phyloP scores from a whole-genome alignment of 331 rosid species.

The Prunus yedoensis region DNA sequence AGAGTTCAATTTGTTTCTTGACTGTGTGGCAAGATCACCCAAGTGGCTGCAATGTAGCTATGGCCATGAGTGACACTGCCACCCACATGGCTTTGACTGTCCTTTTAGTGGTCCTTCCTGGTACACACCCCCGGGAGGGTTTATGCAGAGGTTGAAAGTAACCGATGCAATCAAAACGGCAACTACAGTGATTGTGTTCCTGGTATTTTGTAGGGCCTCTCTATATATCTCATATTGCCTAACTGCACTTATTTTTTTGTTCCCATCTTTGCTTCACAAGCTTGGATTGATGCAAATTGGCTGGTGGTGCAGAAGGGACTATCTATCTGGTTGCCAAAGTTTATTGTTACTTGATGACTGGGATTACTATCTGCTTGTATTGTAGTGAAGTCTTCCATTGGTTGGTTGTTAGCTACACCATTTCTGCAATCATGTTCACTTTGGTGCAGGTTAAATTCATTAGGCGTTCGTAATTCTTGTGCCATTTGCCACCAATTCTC shows the following conservation, averaged over 20 bases:
- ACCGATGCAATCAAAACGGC: conserved; percentile 45
- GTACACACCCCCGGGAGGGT: conserved; percentile 46
- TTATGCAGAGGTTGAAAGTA: conserved; percentile 38
- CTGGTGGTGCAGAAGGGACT: neutral
- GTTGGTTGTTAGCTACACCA: neutral
- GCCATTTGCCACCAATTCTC: conserved; percentile 29
- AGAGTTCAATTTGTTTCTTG: conserved; percentile 39
- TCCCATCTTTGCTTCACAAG: conserved; percentile 16
- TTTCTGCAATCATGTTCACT: neutral
- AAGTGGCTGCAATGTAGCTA: conserved; percentile 57
- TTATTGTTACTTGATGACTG: neutral
- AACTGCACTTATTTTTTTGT: conserved; percentile 13
- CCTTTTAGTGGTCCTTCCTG: conserved; percentile 32
- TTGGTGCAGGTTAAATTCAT: neutral
- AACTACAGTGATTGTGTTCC: conserved; percentile 59
- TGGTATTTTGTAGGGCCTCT: conserved; percentile 67
- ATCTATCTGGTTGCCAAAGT: neutral
- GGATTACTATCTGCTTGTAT: neutral
- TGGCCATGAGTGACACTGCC: conserved; percentile 60
- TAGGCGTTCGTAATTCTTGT: neutral
- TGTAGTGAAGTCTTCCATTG: neutral
- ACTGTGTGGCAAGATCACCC: conserved; percentile 48
- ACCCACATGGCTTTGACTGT: conserved; percentile 64
- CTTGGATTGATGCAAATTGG: conserved; percentile 14
- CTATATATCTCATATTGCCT: conserved; percentile 39